These are phyloP conservation scores for Blastocystis hominis DNA, from an alignment of 352 stramenopile genomes.

Conservation along the genomic window DNA sequence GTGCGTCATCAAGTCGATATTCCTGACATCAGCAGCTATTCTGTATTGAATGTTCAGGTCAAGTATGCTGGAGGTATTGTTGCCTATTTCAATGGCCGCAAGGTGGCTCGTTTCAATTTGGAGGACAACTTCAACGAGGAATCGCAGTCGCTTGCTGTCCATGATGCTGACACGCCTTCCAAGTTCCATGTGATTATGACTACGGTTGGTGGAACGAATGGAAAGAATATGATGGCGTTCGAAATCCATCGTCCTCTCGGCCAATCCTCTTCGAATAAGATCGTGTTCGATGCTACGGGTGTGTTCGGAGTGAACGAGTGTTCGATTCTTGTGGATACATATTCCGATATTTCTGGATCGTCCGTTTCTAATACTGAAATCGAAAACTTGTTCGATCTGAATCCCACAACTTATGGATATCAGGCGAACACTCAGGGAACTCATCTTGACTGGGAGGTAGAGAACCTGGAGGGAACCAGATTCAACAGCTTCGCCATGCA, in stretches of 20 bases:
- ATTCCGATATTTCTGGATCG: not conserved
- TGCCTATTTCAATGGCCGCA: not conserved
- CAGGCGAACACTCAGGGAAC: not conserved
- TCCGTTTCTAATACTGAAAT: not conserved
- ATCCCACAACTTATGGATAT: not conserved
- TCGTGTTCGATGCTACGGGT: constrained; percentile 3
- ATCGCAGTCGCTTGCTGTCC: not conserved
- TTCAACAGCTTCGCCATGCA: too few species aligned
- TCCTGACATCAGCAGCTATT: not conserved
- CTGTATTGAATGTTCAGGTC: not conserved
- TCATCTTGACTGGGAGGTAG: not conserved
- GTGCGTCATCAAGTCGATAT: not conserved
- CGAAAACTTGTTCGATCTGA: not conserved
- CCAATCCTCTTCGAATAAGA: not conserved
- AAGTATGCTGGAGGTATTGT: not conserved
- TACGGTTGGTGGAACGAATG: not conserved
- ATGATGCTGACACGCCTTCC: not conserved
- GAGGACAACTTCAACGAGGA: not conserved
- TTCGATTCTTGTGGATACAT: not conserved
- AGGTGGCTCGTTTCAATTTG: constrained; percentile 1
- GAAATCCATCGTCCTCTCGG: not conserved
- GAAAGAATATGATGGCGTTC: not conserved
- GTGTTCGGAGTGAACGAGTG: constrained; percentile 7
- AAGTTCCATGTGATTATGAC: not conserved
- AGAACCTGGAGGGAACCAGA: not conserved